Percentiles rank a stretch among this genome's conserved stretches.
Conservation (phyloP, 2,329 filamentous ascomycete species). For the Whalleya microplaca region DNA sequence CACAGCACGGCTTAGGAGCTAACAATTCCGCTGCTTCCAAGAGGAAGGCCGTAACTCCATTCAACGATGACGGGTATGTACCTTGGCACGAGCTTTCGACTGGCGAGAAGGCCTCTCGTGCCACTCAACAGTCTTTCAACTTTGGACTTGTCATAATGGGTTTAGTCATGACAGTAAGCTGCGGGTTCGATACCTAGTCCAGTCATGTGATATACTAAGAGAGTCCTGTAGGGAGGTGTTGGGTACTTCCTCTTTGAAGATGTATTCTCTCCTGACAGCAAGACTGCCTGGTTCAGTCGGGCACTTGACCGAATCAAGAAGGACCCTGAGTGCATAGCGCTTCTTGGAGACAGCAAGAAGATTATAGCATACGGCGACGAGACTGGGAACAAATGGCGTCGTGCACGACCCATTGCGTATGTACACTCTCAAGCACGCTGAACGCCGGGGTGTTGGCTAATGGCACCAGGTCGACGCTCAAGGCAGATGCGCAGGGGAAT, state of each 20-base stretch:
- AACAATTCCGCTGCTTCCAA: constrained; percentile 46
- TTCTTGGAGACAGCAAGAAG: constrained; percentile 75
- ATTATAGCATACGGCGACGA: constrained; percentile 83
- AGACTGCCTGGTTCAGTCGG: constrained; percentile 85
- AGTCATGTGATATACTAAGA: constrained; percentile 2
- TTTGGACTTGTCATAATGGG: constrained; percentile 77
- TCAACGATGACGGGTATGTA: constrained; percentile 83
- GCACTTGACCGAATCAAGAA: constrained; percentile 78
- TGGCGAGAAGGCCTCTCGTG: constrained; percentile 79
- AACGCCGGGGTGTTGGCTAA: constrained; percentile 32
- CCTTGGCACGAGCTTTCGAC: constrained; percentile 78
- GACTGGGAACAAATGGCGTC: constrained; percentile 80
- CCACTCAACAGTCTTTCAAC: constrained; percentile 91
- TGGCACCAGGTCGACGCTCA: constrained; percentile 61
- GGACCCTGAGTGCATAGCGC: constrained; percentile 69
- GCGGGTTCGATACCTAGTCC: not conserved
- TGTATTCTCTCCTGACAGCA: constrained; percentile 83
- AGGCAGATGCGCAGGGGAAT: constrained; percentile 73
- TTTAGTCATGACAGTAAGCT: constrained; percentile 70
- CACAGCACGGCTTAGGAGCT: constrained; percentile 51
- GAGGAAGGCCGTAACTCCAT: constrained; percentile 75
- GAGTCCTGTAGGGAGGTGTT: constrained; percentile 66
- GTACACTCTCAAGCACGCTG: constrained; percentile 8
- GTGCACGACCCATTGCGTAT: constrained; percentile 65
- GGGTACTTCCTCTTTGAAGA: constrained; percentile 79